Evolutionary conservation across 116 monocot genomes (phyloP), one percentile per base, ranked within the genome.

Genomic region (Posidonia oceanica): DNA sequence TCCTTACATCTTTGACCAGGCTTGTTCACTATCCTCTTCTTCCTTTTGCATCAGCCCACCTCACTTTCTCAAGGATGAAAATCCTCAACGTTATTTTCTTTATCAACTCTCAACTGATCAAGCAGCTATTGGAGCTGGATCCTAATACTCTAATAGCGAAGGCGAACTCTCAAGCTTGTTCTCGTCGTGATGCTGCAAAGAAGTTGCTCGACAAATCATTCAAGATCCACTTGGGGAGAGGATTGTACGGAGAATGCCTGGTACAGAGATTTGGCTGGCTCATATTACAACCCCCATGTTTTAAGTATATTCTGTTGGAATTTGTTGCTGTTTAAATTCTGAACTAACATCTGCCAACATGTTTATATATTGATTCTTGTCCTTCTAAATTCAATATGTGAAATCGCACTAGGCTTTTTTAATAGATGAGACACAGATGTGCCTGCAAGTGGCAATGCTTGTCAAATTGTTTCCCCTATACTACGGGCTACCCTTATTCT

Each of bases 221-320:
- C 71, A 90, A 77, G 77, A 82, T 94, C 72, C 72, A 72, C 12
- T 71, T 94, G 16, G 94, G 94, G 80, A 80, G 90, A 90, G 94
- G 94, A 70, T 67, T 81, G 15, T 85, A 87, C 69, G 94, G 94
- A 4, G 83, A 94, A 68, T 94, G 94, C 78, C 69, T 94, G 90
- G 94, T 94, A 90, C 15, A 3, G 3, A 20, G 15, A 41, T 41
- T 10, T 48, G 11, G 7, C 48, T 48, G 11, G 7, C 48, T 48
- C 11, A 7, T 48, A 48, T 7, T 10, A 48, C 12, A 48, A 48
- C 7, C 29, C 20, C 20, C 53, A 17, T 17, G 14, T 29, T 29
- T 29, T 29, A 29, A 29, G 29, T 29, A 29, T 51, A 52, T 39
- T 48, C 21, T 67, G 40, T 41, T 65, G 48, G 48, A 48, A 48